Evolutionary conservation across 768 basidiomycete species (phyloP), one percentile per base, ranked within the genome.

Genomic region (Lactifluus volemus): DNA sequence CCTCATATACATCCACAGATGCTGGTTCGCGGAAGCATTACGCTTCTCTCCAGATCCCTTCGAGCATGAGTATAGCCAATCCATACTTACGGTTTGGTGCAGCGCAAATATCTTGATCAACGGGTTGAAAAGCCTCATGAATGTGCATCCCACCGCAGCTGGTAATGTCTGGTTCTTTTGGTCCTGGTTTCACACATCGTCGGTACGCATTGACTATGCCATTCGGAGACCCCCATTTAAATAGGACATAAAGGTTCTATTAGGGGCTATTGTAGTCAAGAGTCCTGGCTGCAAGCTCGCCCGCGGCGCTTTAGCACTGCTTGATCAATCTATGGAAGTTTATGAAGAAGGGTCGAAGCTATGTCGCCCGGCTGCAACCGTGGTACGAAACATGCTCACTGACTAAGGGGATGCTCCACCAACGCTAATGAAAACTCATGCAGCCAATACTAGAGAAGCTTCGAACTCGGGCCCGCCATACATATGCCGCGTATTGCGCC

Each of bases 161-260:
- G 67, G 73, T 29, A 65, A 69, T 42, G 68, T 72, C 9, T 81
- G 81, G 79, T 79, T 75, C 65, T 81, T 81, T 68, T 82, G 81
- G 81, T 77, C 79, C 0, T 72, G 72, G 1, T 67, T 78, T 49
- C 81, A 79, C 60, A 78, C 79, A 3, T 72, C 81, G 17, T 79
- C 79, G 57, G 81, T 82, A 65, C 52, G 77, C 14, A 51, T 48
- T 44, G 5, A 55, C 10, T 42, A 49, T 36, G 25, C 38, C 21
- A 4, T 29, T 14, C 17, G 49, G n/a, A 21, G 19, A 6, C 7
- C 7, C 38, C 7, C 14, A 25, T 34, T 56, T 10, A 51, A 25
- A 25, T n/a, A 17, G 12, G 32, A 49, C 39, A 1, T 15, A 34
- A 59, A 80, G 80, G 73, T 80, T 39, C 70, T 79, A 11, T 71